phyloP scores from a whole-genome alignment of 805 yeast genomes.

The Citeromyces matritensis region DNA sequence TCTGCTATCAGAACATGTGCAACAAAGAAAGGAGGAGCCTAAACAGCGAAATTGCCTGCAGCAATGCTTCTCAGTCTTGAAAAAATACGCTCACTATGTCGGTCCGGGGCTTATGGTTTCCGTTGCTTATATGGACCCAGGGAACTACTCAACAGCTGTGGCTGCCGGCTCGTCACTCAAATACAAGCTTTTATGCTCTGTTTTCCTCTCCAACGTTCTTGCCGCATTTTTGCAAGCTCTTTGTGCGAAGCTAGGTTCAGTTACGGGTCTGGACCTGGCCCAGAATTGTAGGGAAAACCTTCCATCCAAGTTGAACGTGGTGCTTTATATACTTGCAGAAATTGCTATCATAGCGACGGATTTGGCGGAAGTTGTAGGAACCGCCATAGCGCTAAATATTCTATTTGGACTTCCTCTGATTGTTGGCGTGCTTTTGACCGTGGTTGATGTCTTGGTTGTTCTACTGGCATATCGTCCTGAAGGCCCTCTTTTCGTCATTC shows the following conservation, averaged over 20 bases:
- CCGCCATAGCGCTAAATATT: slow-evolving; percentile 85
- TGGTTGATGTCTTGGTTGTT: slow-evolving; percentile 74
- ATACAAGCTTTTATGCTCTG: slow-evolving; percentile 64
- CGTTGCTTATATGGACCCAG: slow-evolving; percentile 96
- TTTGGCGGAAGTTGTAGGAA: slow-evolving; percentile 95
- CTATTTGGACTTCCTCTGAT: slow-evolving; percentile 67
- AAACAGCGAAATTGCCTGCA: too few species aligned
- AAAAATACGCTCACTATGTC: slow-evolving; percentile 30
- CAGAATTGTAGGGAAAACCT: slow-evolving; percentile 70
- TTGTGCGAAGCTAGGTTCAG: slow-evolving; percentile 82
- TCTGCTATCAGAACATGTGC: too few species aligned
- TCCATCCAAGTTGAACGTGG: slow-evolving; percentile 41
- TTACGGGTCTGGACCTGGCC: slow-evolving; percentile 88
- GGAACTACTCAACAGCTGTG: slow-evolving; percentile 90
- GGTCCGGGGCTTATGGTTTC: slow-evolving; percentile 95
- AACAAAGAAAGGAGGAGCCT: too few species aligned
- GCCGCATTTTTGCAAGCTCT: slow-evolving; percentile 80
- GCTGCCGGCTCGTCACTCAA: slow-evolving; percentile 85
- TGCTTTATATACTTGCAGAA: slow-evolving; percentile 69
- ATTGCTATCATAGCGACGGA: slow-evolving; percentile 90
- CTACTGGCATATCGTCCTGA: slow-evolving; percentile 77
- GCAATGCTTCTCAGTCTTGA: slow-evolving; percentile 17
- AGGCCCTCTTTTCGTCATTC: slow-evolving; percentile 63
- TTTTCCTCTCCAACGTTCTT: slow-evolving; percentile 66
- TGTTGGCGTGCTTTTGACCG: slow-evolving; percentile 73